Conservation (phyloP, 306 rosid genomes). For the Elaeagnus macrophylla region DNA sequence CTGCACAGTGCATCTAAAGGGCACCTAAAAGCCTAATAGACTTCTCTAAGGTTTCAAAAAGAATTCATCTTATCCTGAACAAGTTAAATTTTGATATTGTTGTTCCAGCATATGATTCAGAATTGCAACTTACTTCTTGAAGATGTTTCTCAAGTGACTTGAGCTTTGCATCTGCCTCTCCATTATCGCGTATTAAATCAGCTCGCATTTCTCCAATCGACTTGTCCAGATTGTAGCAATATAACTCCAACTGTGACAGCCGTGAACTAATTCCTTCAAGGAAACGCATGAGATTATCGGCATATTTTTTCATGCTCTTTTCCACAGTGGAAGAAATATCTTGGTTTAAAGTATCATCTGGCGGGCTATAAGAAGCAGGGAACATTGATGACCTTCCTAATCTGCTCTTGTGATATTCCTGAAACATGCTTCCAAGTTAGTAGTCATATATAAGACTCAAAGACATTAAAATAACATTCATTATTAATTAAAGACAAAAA, state of each 20-base stretch:
- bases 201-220: conserved; percentile 90
- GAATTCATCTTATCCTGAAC: not conserved
- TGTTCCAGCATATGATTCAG: not conserved
- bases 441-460: not conserved
- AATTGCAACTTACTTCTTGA: conserved; percentile 58
- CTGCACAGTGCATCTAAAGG: too few species aligned
- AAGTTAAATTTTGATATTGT: not conserved
- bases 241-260: conserved; percentile 75
- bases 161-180: conserved; percentile 66
- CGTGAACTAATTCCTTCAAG: conserved; percentile 86
- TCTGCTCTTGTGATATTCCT: conserved; percentile 62
- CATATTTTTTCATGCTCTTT: conserved; percentile 68
- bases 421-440: conserved; percentile 4
- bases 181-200: conserved; percentile 61
- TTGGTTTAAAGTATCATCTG: conserved; percentile 49
- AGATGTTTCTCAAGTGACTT: conserved; percentile 68
- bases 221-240: conserved; percentile 86
- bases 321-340: conserved; percentile 64
- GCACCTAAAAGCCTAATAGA: too few species aligned
- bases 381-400: conserved; percentile 41
- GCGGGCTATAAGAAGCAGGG: conserved; percentile 50
- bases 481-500: not conserved
- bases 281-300: conserved; percentile 70
- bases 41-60: not conserved
- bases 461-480: not conserved